Base-by-base conservation (phyloP, 352 stramenopile genomes). In the Aphanomyces stellatus region DNA sequence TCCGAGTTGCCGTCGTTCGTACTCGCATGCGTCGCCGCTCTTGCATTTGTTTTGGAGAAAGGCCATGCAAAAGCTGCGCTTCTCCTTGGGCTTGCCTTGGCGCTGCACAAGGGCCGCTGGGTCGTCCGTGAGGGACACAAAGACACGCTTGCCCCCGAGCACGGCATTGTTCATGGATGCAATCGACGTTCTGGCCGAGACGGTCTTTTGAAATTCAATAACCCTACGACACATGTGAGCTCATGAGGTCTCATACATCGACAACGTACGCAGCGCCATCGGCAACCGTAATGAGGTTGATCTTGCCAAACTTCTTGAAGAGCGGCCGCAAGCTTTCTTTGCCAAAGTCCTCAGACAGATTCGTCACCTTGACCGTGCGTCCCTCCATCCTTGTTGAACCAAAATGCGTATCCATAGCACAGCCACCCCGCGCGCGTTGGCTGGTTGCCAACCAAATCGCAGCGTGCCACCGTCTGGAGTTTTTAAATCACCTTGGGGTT, bases 241-340 rank as follows among this genome's bases (percentile, higher is more conserved):
- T 43, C 15, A 17, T 34, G 8, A 8, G 24, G n/a, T 56, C 28
- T 17, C 49, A 19, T 56, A 8, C 8, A 43, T 30, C 19, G 19
- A 31, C 5, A 10, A 67, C 60, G 60, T 67, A 67, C 60, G 40
- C 60, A 3, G 41, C 30, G 28, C 60, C 60, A 57, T 67, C 31
- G 19, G 15, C 40, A 17, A 67, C 34, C 30, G 30, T 55, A 19
- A 67, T 10, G 8, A 34, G 17, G 30, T 43, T 46, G 60, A 67
- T 57, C 41, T 57, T 56, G 49, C 60, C 60, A 57, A 67, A 67
- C 60, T 56, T 67, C 60, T 67, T 67, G 35, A 67, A 67, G 60
- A 57, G 25, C 24, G 60, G 41, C 30, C 60, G 60, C 6, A 67
- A 11, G n/a, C 8, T 46, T 24, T 67, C 60, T 8, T 41, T 49